These are phyloP conservation scores for Kuraishia cidri DNA, from an alignment of 805 yeast genomes.

Conservation along the genomic window DNA sequence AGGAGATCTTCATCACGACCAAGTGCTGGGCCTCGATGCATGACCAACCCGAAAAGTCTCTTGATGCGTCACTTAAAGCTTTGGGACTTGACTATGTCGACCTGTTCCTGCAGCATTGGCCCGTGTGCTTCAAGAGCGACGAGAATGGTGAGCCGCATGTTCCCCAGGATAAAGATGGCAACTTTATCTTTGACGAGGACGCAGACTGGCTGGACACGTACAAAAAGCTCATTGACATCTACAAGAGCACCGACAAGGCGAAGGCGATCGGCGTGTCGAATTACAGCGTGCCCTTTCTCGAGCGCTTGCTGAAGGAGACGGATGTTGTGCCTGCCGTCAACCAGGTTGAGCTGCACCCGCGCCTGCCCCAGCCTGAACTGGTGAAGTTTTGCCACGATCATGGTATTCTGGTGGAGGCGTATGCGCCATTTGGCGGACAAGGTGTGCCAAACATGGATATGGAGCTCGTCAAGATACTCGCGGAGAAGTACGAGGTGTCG, in stretches of 20 bases:
- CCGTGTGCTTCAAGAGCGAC: constrained; percentile 23
- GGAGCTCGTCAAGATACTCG: constrained; percentile 29
- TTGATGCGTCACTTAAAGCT: constrained; percentile 22
- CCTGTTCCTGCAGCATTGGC: constrained; percentile 38
- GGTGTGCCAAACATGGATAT: constrained; percentile 43
- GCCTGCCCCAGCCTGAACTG: constrained; percentile 24
- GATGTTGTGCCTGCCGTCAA: constrained; percentile 31
- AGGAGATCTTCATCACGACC: constrained; percentile 10
- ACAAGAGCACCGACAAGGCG: constrained; percentile 25
- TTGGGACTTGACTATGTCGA: constrained; percentile 30
- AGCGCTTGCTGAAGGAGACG: constrained; percentile 20
- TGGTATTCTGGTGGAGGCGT: constrained; percentile 26
- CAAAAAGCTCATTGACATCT: constrained; percentile 23
- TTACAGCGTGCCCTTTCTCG: constrained; percentile 22
- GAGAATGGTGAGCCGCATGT: constrained; percentile 6
- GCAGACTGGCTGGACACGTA: constrained; percentile 21
- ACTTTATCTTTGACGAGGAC: constrained; percentile 20
- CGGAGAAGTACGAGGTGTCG: constrained; percentile 29
- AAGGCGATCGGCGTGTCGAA: constrained; percentile 38
- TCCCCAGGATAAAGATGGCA: constrained; percentile 13
- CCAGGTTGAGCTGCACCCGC: constrained; percentile 37
- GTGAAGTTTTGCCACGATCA: constrained; percentile 18
- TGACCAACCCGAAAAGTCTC: constrained; percentile 20
- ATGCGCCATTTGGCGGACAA: constrained; percentile 19
- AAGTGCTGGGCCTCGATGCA: constrained; percentile 20